These are phyloP conservation scores for Halophytophthora polymorphica DNA, from an alignment of 352 stramenopile species.

Conservation along the genomic window DNA sequence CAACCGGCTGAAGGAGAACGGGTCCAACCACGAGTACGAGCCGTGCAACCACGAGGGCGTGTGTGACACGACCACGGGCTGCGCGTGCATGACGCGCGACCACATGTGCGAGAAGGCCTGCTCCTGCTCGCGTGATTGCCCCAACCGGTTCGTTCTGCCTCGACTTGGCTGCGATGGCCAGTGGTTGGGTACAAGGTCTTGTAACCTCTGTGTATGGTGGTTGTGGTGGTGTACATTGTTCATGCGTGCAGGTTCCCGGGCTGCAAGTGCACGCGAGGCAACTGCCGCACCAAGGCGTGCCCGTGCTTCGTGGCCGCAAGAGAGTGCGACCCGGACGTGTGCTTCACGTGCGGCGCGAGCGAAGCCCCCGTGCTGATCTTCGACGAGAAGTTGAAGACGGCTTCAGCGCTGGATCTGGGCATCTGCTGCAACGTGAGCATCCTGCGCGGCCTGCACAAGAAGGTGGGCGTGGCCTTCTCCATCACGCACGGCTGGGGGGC, in stretches of 20 bases:
- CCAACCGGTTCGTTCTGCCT: constrained; percentile 46
- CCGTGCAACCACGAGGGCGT: constrained; percentile 75
- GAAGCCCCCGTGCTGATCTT: constrained; percentile 45
- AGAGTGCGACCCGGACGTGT: constrained; percentile 61
- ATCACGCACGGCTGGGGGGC: constrained; percentile 62
- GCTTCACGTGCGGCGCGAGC: constrained; percentile 53
- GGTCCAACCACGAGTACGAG: constrained; percentile 70
- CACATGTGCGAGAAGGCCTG: constrained; percentile 83
- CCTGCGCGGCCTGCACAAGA: constrained; percentile 54
- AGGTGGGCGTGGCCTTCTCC: constrained; percentile 56
- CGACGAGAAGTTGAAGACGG: constrained; percentile 32
- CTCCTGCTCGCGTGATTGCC: constrained; percentile 74
- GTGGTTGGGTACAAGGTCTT: neutral
- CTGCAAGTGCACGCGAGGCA: constrained; percentile 51
- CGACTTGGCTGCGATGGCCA: neutral
- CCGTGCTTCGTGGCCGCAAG: constrained; percentile 56
- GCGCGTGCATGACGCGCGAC: constrained; percentile 74
- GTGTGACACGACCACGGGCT: constrained; percentile 43
- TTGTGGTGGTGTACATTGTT: neutral
- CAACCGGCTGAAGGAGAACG: constrained; percentile 59
- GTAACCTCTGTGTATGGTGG: constrained; percentile 7
- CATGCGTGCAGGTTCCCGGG: constrained; percentile 36
- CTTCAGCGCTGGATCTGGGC: constrained; percentile 42
- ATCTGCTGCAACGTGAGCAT: constrained; percentile 75
- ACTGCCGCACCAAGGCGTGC: constrained; percentile 62